Percentiles rank a stretch among this genome's conserved stretches.
phyloP scores from a whole-genome alignment of 2,329 filamentous ascomycete genomes.

The Boeremia lycopersici region DNA sequence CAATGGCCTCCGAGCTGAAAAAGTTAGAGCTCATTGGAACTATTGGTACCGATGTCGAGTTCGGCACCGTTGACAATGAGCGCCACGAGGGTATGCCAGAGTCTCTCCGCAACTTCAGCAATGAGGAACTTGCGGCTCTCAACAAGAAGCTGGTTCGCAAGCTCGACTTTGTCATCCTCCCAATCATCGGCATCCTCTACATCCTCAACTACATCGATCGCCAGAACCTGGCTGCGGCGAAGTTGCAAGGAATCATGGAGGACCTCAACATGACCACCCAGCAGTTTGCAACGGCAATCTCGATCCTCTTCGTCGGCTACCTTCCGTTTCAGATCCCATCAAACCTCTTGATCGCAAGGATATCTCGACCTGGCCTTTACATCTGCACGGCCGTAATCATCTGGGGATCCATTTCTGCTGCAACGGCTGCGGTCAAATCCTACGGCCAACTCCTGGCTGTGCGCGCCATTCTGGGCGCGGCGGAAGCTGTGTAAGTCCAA shows the following conservation, averaged over 20 bases:
- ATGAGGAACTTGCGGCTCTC: slow-evolving; percentile 22
- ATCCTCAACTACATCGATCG: slow-evolving; percentile 32
- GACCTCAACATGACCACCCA: slow-evolving; percentile 29
- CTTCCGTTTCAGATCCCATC: slow-evolving; percentile 28
- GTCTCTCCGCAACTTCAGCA: slow-evolving; percentile 19
- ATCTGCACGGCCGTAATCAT: slow-evolving; percentile 26
- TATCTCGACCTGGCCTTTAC: slow-evolving; percentile 25
- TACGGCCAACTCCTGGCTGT: slow-evolving; percentile 27
- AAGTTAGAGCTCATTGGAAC: slow-evolving; percentile 12
- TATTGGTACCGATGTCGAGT: slow-evolving; percentile 9
- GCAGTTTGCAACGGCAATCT: slow-evolving; percentile 46
- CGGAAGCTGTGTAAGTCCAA: slow-evolving; percentile 25
- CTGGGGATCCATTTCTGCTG: slow-evolving; percentile 28
- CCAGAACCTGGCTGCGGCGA: slow-evolving; percentile 26
- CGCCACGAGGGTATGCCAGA: slow-evolving; percentile 17
- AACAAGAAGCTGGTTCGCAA: slow-evolving; percentile 27
- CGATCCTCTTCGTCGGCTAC: slow-evolving; percentile 60
- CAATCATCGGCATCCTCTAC: slow-evolving; percentile 27
- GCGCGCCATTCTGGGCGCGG: slow-evolving; percentile 32
- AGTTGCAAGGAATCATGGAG: slow-evolving; percentile 28
- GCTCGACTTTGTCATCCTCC: slow-evolving; percentile 24
- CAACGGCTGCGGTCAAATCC: slow-evolving; percentile 22
- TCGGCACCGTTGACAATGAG: slow-evolving; percentile 5
- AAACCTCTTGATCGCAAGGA: slow-evolving; percentile 27
- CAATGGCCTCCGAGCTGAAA: slow-evolving; percentile 13